Base-by-base conservation (phyloP, 2,329 filamentous ascomycete species). In the Elsinoe necatrix region DNA sequence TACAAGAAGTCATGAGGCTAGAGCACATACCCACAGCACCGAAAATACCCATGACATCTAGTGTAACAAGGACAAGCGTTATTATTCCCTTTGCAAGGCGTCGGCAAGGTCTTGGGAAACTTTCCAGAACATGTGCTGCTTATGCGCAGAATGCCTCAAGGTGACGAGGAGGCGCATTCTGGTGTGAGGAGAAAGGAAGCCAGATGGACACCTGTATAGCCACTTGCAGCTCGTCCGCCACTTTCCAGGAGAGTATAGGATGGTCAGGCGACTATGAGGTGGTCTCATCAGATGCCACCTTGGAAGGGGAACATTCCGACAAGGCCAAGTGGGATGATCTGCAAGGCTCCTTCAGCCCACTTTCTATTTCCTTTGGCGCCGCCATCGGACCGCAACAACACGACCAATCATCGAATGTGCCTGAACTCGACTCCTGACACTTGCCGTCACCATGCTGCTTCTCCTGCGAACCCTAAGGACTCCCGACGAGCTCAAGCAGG, bases 331-430 rank as follows among this genome's bases (percentile, higher is more conserved):
- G 25, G 45, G 18, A 50, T 50, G 45, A 50, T 50, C 45, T 29
- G 27, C 45, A 50, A 50, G 45, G 45, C 45, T 50, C 48, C 29
- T 51, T 51, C 48, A 52, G 48, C 48, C 48, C 48, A 37, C 48
- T 34, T 35, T 12, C 25, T 29, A 20, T 25, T 18, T 34, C n/a
- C 21, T 37, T 25, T 9, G 31, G 31, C 48, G 48, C 18, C 16
- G 23, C 48, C 48, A 39, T 37, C 31, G 31, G 31, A 18, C 48
- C 48, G 48, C 31, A 2, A 9, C 12, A 18, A 14, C 16, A 12
- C 12, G n/a, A 25, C 48, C 48, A 52, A 52, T 52, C 48, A 52
- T 1, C 31, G 31, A 20, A 37, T 52, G 48, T 52, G 48, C 48
- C 48, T 52, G 48, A 39, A 37, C 27, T 45, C 29, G 31, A 52